phyloP scores from a whole-genome alignment of 2,329 filamentous ascomycete species.

The Blastomyces parvus region DNA sequence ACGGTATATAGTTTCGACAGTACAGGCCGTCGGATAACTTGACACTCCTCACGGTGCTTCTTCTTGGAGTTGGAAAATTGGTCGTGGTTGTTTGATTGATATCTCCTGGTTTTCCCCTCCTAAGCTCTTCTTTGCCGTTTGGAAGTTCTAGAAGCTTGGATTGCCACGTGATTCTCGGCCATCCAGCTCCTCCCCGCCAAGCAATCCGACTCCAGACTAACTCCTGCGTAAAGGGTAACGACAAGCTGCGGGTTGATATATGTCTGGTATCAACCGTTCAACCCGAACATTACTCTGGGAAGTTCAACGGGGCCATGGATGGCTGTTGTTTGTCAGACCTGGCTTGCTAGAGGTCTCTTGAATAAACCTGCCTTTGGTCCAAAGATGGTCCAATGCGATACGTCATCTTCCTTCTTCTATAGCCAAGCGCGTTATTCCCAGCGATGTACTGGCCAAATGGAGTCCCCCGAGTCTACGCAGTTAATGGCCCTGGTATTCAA shows the following conservation, averaged over 20 bases:
- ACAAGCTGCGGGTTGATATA: background rate
- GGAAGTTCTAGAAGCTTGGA: background rate
- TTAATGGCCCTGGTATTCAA: conserved; percentile 36
- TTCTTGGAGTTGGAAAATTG: background rate
- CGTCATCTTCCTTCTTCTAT: conserved; percentile 17
- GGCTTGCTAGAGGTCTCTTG: conserved; percentile 19
- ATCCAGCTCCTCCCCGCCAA: background rate
- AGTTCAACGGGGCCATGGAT: conserved; percentile 12
- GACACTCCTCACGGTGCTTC: background rate
- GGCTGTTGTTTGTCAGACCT: conserved; percentile 4
- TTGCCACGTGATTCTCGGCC: conserved; percentile 4
- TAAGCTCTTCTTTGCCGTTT: background rate
- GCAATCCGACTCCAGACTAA: too few relatives aligned
- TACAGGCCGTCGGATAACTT: background rate
- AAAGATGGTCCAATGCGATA: conserved; percentile 34
- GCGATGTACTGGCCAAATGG: conserved; percentile 45
- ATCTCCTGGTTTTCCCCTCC: too few relatives aligned
- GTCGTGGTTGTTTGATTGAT: too few relatives aligned
- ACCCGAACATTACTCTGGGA: conserved; percentile 5
- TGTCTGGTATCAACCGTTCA: background rate
- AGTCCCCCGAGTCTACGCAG: conserved; percentile 41
- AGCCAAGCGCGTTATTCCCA: conserved; percentile 23
- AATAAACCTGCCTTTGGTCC: conserved; percentile 16
- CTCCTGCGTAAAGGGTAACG: too few relatives aligned
- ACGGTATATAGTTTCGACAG: background rate